These are phyloP conservation scores for Albizia julibrissin DNA, from an alignment of 306 rosid genomes.

Conservation along the genomic window DNA sequence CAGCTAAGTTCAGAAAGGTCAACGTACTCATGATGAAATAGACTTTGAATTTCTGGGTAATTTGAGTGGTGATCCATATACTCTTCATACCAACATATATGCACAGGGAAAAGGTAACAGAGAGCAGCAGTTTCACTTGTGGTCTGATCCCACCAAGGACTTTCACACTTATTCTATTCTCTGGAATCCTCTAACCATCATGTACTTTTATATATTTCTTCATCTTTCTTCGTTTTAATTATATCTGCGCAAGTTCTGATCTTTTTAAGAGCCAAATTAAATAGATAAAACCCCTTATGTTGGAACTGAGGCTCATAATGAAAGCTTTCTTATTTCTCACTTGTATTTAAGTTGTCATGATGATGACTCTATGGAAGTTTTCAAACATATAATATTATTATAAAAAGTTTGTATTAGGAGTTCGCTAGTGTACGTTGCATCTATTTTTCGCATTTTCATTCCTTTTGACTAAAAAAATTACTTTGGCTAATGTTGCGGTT, in stretches of 20 bases:
- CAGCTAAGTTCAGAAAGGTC: constrained; percentile 59
- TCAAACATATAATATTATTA: neutral
- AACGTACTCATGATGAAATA: constrained; percentile 61
- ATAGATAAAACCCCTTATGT: too few species aligned
- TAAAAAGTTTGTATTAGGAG: neutral
- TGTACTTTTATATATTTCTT: constrained; percentile 36
- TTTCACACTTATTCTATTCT: constrained; percentile 72
- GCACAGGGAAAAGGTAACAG: constrained; percentile 60
- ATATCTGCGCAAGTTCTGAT: neutral
- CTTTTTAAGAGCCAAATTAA: neutral
- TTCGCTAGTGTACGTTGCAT: neutral
- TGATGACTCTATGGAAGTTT: too few species aligned
- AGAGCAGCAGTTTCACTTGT: constrained; percentile 65
- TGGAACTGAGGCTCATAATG: too few species aligned
- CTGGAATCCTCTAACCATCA: constrained; percentile 68
- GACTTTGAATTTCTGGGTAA: constrained; percentile 74
- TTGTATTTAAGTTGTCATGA: too few species aligned
- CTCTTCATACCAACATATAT: constrained; percentile 58
- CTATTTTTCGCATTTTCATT: neutral
- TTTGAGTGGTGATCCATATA: constrained; percentile 68
- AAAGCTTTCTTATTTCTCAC: too few species aligned
- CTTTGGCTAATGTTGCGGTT: neutral
- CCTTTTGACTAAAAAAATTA: neutral
- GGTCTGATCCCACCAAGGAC: constrained; percentile 75
- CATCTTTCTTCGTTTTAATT: neutral